Evolutionary conservation across 2,329 filamentous ascomycete genomes (phyloP).

Genomic region (Hymenotorrendiella dingleyae): DNA sequence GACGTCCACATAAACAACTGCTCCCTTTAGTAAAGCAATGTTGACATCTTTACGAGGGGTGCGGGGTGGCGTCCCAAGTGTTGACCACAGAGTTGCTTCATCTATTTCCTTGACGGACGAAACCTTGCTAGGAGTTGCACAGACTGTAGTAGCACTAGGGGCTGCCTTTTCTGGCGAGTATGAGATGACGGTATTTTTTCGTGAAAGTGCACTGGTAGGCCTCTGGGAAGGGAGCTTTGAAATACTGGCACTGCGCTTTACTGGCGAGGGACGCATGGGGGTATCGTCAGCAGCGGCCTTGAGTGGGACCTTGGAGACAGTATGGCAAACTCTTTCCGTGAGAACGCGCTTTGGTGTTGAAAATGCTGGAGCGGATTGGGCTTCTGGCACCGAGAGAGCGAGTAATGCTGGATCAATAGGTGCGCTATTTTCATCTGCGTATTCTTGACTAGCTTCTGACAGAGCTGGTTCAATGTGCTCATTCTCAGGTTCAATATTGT

Average conservation of each 20-base stretch:
- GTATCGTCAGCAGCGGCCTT: conserved; percentile 55
- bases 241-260: conserved; percentile 38
- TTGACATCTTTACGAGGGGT: conserved; percentile 51
- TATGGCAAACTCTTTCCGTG: conserved; percentile 50
- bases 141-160: conserved; percentile 4
- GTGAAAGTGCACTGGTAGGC: conserved; percentile 35
- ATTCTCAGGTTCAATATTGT: background rate
- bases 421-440: conserved; percentile 59
- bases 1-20: conserved; percentile 77
- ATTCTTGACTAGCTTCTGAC: conserved; percentile 60
- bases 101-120: too few relatives aligned
- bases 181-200: conserved; percentile 48
- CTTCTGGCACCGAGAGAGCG: conserved; percentile 7
- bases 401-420: conserved; percentile 47
- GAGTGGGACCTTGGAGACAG: conserved; percentile 70
- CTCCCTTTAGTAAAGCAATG: conserved; percentile 56
- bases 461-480: background rate
- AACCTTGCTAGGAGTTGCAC: conserved; percentile 36
- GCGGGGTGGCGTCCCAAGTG: conserved; percentile 48
- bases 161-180: conserved; percentile 45
- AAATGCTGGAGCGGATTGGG: conserved; percentile 9
- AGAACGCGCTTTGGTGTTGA: conserved; percentile 25
- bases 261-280: conserved; percentile 33
- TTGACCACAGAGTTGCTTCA: conserved; percentile 49
- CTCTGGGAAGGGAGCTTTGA: conserved; percentile 37